A percentile compares a stretch with the other conserved stretches of the same genome.
phyloP scores from a whole-genome alignment of 2,329 filamentous ascomycete genomes.

The Fusarium neocosmosporiellum region DNA sequence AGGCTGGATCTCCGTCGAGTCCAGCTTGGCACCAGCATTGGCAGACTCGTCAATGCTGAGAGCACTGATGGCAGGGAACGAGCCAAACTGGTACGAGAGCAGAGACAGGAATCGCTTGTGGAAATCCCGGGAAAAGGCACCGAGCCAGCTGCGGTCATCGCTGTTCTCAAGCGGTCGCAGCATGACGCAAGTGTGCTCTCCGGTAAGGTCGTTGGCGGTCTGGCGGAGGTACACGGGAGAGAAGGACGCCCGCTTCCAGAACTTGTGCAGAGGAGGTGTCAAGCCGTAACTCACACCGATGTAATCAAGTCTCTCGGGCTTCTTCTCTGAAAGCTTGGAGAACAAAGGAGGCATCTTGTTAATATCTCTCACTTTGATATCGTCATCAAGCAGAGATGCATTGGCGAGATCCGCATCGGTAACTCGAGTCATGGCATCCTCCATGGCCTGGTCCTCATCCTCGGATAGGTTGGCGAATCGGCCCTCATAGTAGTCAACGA shows the following conservation, averaged over 20 bases:
- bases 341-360: constrained; percentile 94
- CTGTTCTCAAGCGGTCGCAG: constrained; percentile 78
- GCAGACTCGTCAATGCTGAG: constrained; percentile 91
- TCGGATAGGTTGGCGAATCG: constrained; percentile 90
- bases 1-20: constrained; percentile 60
- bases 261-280: constrained; percentile 88
- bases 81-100: constrained; percentile 91
- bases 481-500: constrained; percentile 93
- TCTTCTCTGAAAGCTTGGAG: constrained; percentile 84
- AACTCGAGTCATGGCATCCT: constrained; percentile 78
- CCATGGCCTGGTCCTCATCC: constrained; percentile 63
- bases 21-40: constrained; percentile 75
- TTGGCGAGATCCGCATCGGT: constrained; percentile 85
- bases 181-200: constrained; percentile 99
- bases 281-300: constrained; percentile 95
- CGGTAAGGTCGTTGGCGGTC: constrained; percentile 95
- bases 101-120: constrained; percentile 92
- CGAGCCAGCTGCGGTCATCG: constrained; percentile 85
- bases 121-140: constrained; percentile 92
- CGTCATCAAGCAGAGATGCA: constrained; percentile 82
- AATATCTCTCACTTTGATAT: constrained; percentile 90
- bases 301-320: constrained; percentile 86
- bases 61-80: constrained; percentile 81
- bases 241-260: constrained; percentile 93
- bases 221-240: constrained; percentile 93